Base-by-base conservation (phyloP, 2,329 filamentous ascomycete genomes). In the Cladosporium oxysporum region DNA sequence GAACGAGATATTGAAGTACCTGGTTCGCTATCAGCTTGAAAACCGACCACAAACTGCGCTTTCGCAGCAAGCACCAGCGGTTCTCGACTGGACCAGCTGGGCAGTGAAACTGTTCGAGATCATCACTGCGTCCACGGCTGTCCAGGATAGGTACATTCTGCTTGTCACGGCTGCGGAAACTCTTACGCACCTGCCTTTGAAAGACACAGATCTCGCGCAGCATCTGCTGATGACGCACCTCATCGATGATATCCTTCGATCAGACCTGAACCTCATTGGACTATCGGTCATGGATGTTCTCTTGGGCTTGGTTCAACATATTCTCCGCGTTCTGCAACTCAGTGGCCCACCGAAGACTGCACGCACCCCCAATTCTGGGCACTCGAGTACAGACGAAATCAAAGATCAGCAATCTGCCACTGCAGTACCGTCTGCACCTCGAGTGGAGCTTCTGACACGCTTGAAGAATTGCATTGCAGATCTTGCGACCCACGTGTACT, bases 271-370 rank as follows among this genome's bases (percentile, higher is more conserved):
- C 78, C 84, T 98, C 75, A 97, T 99, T 68, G 95, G 95, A 1
- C 83, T 99, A 55, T 97, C 93, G 76, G 91, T 98, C 62, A 98
- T 98, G 89, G 95, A 99, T 76, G 89, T 98, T 21, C 82, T 98
- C 31, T 83, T 96, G 16, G 91, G 92, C 1, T 83, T 99, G 16
- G 87, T 97, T 69, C 90, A 92, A 69, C 92, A 96, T 75, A 90
- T 94, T 75, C 87, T 92, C 71, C 85, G 88, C 72, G 82, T 96
- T 10, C 84, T 97, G 16, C 90, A 92, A 72, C 83, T 92, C 31
- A 80, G 81, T 14, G 80, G 81, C 76, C 78, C 41, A 75, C 77
- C 68, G 11, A 59, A 21, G 11, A 59, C 64, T 14, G 58, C 66
- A 28, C 11, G 73, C 76, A 16, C 78, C 78, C 49, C 68, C 72